Percentiles rank a stretch among this genome's conserved stretches.
Conservation (phyloP, 768 basidiomycete genomes). For the Xerocomellus dryophilus region DNA sequence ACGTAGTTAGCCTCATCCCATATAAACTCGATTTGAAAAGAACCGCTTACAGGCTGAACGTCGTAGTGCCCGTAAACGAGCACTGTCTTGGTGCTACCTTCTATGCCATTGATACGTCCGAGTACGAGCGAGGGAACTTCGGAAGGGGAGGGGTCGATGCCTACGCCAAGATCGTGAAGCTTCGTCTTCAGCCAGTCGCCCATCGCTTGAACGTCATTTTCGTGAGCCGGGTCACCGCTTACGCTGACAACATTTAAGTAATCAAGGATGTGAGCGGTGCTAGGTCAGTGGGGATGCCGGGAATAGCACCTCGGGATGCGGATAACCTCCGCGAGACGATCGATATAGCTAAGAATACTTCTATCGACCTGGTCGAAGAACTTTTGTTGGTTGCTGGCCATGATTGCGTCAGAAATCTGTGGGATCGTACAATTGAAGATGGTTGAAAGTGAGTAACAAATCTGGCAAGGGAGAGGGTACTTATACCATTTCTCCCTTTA, state of each 20-base stretch:
- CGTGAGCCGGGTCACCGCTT: not conserved
- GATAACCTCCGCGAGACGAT: not conserved
- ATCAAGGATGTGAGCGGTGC: not conserved
- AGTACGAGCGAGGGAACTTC: constrained; percentile 2
- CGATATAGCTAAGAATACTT: not conserved
- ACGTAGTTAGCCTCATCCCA: not conserved
- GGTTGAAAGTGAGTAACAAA: not conserved
- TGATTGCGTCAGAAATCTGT: not conserved
- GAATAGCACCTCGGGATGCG: not conserved
- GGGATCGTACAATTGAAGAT: not conserved
- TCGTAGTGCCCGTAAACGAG: constrained; percentile 90
- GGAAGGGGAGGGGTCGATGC: not conserved
- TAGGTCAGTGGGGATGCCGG: not conserved
- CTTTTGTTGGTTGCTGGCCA: not conserved
- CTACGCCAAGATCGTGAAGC: not conserved
- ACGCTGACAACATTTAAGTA: not conserved
- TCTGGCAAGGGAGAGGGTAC: not conserved
- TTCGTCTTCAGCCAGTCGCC: not conserved
- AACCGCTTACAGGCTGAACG: constrained; percentile 70
- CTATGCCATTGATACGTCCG: not conserved
- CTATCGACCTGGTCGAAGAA: not conserved
- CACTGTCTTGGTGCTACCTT: constrained; percentile 47
- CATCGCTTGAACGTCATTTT: not conserved
- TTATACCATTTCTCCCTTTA: not conserved
- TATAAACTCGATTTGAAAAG: not conserved